phyloP scores from a whole-genome alignment of 768 basidiomycete genomes.

The Kwoniella europaea region DNA sequence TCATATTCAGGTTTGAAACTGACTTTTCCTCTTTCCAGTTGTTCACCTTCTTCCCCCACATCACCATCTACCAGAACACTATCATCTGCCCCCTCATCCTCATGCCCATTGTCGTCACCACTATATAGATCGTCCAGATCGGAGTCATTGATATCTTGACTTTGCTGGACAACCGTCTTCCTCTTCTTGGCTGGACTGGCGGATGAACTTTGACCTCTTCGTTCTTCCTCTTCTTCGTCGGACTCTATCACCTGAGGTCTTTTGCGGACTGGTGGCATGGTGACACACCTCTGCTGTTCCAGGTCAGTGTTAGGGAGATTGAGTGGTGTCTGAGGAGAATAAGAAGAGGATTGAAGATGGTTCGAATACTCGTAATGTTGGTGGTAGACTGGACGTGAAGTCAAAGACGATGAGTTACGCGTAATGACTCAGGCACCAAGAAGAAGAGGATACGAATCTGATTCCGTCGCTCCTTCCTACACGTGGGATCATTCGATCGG shows the following conservation, averaged over 20 bases:
- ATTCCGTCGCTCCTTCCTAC: background rate
- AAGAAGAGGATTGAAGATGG: background rate
- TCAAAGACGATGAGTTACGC: background rate
- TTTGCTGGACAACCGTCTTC: constrained; percentile 26
- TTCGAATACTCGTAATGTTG: too few relatives aligned
- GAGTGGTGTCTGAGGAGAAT: background rate
- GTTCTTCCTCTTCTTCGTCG: constrained; percentile 29
- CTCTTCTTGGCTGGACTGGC: constrained; percentile 20
- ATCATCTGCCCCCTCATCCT: constrained; percentile 13
- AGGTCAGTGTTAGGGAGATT: background rate
- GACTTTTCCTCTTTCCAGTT: constrained; percentile 8
- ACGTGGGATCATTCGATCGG: constrained; percentile 16
- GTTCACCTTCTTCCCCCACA: constrained; percentile 4
- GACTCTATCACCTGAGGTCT: constrained; percentile 25
- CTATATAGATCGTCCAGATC: constrained; percentile 4
- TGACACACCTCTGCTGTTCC: background rate
- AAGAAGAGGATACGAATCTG: background rate
- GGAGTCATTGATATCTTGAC: constrained; percentile 15
- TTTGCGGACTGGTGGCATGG: constrained; percentile 13
- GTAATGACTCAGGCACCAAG: constrained; percentile 4
- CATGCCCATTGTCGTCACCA: constrained; percentile 2
- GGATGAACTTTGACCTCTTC: constrained; percentile 6
- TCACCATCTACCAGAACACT: background rate
- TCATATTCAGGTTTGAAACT: constrained; percentile 44
- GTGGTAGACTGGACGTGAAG: background rate